Base-by-base conservation (phyloP, 1,284 basidiomycete species). In the Phellopilus nigrolimitatus region DNA sequence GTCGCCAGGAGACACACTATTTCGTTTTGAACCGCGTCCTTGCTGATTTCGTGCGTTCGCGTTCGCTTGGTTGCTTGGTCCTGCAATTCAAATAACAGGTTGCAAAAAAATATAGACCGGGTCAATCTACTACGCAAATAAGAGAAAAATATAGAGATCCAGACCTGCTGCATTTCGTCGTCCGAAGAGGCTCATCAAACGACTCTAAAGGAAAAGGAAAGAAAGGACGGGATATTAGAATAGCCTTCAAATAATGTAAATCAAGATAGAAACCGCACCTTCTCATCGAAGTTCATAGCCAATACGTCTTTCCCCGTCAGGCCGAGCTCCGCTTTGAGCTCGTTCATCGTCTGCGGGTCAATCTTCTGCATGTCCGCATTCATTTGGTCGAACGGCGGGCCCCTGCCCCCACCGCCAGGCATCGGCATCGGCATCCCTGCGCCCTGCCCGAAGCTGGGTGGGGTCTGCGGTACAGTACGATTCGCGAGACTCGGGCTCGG, bases 1-100 rank as follows among this genome's bases (percentile, higher is more conserved):
- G 47, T 55, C 54, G 9, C 49, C 54, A n/a, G 54, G 54, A 24
- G 54, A 55, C n/a, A 48, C 44, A 25, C 54, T 55, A 33, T 41
- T 51, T 47, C 54, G 46, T 33, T 55, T 55, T 24, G 54, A 36
- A n/a, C 44, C 49, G 19, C 54, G 40, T 3, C 47, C 53, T 40
- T 47, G 47, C 34, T 38, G 48, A 37, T 51, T 38, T 47, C 42
- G 47, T 27, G 48, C 42, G 21, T 27, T 33, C 12, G 24, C 10
- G 3, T 17, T 17, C 4, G 24, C 36, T 19, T 34, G 34, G 36
- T 54, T 54, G 28, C 49, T 54, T 21, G 53, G 48, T 8, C 48
- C 53, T 54, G 24, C 1, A 25, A n/a, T n/a, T n/a, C 17, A 46
- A 37, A 17, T 38, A 8, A 24, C 4, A 13, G 21, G 24, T 12